Evolutionary conservation across 75 land plant species (phyloP).

Genomic region (Larix kaempferi): DNA sequence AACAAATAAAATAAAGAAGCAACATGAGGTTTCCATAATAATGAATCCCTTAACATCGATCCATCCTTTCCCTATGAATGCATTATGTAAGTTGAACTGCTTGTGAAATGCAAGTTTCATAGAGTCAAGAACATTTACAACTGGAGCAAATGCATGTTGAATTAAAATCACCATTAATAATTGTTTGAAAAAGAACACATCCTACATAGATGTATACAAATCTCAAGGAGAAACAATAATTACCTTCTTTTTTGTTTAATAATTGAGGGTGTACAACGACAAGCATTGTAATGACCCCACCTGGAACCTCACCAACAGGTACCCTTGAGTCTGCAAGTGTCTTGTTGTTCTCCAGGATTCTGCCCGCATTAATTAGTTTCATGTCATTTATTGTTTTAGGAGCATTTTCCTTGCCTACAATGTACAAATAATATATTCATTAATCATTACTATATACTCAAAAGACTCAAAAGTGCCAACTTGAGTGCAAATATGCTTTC

Average conservation of each 20-base stretch:
- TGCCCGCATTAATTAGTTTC: constrained; percentile 50
- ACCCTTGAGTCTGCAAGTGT: constrained; percentile 51
- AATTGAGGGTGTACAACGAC: constrained; percentile 39
- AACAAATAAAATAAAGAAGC: too few species aligned
- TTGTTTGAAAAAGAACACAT: too few species aligned
- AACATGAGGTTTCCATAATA: too few species aligned
- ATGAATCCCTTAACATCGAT: too few species aligned
- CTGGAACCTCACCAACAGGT: constrained; percentile 47
- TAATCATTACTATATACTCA: background rate
- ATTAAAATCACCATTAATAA: too few species aligned
- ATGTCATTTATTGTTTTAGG: constrained; percentile 45
- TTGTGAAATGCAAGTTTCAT: too few species aligned
- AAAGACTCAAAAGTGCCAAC: background rate
- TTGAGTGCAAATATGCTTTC: background rate
- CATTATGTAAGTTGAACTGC: too few species aligned
- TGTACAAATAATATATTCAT: constrained; percentile 10
- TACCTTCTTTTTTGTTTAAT: constrained; percentile 3
- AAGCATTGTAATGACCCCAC: constrained; percentile 53
- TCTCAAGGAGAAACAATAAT: too few species aligned
- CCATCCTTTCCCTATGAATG: too few species aligned
- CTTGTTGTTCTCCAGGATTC: constrained; percentile 40
- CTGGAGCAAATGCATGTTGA: too few species aligned
- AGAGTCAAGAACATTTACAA: too few species aligned
- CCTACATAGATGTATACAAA: too few species aligned
- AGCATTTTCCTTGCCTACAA: constrained; percentile 41